phyloP scores from a whole-genome alignment of 306 rosid species.

The Corylus heterophylla region DNA sequence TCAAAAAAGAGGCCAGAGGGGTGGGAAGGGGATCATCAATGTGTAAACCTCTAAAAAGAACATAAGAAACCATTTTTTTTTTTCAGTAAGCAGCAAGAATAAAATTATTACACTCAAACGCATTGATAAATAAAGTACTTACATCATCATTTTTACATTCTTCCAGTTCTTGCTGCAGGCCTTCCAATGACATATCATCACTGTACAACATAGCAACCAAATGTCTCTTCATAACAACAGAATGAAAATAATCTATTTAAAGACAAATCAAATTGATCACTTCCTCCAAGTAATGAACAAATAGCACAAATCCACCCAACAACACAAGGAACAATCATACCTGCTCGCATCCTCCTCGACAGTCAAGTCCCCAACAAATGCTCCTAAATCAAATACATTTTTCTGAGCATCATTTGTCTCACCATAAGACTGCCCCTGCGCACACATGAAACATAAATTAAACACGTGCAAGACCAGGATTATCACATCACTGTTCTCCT shows the following conservation, averaged over 20 bases:
- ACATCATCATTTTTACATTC: slow-evolving; percentile 85
- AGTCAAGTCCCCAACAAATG: slow-evolving; percentile 77
- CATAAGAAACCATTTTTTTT: neutral
- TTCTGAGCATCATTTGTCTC: slow-evolving; percentile 44
- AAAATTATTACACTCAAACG: neutral
- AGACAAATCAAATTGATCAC: neutral
- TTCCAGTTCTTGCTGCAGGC: slow-evolving; percentile 87
- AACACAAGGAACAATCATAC: slow-evolving; percentile 27
- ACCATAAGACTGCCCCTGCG: slow-evolving; percentile 46
- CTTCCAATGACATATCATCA: slow-evolving; percentile 83
- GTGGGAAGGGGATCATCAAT: neutral
- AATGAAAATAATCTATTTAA: neutral
- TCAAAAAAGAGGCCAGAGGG: slow-evolving; percentile 13
- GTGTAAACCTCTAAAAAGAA: neutral
- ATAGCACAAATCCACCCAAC: neutral
- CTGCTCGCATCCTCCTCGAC: slow-evolving; percentile 78
- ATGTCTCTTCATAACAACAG: neutral
- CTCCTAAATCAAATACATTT: slow-evolving; percentile 64
- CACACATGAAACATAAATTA: neutral
- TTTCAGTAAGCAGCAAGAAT: neutral
- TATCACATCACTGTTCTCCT: neutral
- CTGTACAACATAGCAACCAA: slow-evolving; percentile 40
- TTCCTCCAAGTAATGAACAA: neutral
- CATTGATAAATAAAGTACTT: slow-evolving; percentile 23
- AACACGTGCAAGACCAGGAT: neutral